A percentile compares a stretch with the other conserved stretches of the same genome.
phyloP scores from a whole-genome alignment of 495 filamentous ascomycete genomes.

The Neurospora sp. region DNA sequence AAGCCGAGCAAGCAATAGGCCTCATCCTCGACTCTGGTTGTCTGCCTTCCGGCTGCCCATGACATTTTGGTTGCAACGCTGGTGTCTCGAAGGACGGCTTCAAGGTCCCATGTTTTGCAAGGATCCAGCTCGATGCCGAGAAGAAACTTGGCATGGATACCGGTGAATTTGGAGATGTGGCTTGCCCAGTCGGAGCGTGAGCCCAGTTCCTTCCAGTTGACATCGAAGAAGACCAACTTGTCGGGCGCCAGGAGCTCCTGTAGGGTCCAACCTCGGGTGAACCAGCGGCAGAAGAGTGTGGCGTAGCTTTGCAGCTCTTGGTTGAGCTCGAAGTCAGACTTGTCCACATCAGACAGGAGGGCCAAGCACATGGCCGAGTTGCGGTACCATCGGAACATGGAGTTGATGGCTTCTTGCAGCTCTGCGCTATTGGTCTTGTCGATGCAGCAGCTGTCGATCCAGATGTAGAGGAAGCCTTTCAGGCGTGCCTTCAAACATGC shows the following conservation, averaged over 20 bases:
- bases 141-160: not conserved
- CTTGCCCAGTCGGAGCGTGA: not conserved
- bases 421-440: constrained; percentile 27
- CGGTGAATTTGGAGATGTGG: not conserved
- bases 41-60: constrained; percentile 23
- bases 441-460: constrained; percentile 27
- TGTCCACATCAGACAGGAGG: constrained; percentile 15
- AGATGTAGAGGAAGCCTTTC: constrained; percentile 12
- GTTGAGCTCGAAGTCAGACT: not conserved
- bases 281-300: constrained; percentile 19
- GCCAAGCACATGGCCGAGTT: constrained; percentile 21
- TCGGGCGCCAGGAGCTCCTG: constrained; percentile 31
- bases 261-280: constrained; percentile 33
- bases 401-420: constrained; percentile 29
- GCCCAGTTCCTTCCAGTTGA: constrained; percentile 10
- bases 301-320: not conserved
- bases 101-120: constrained; percentile 1
- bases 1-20: constrained; percentile 30
- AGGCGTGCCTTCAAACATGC: not conserved
- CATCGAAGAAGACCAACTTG: constrained; percentile 21
- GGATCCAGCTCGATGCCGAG: constrained; percentile 8
- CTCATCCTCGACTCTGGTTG: constrained; percentile 21
- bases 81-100: not conserved
- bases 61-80: constrained; percentile 28
- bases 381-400: constrained; percentile 32